Percentiles rank a stretch among this genome's conserved stretches.
phyloP scores from a whole-genome alignment of 106 monocot species.

The Acanthochlamys bracteata region DNA sequence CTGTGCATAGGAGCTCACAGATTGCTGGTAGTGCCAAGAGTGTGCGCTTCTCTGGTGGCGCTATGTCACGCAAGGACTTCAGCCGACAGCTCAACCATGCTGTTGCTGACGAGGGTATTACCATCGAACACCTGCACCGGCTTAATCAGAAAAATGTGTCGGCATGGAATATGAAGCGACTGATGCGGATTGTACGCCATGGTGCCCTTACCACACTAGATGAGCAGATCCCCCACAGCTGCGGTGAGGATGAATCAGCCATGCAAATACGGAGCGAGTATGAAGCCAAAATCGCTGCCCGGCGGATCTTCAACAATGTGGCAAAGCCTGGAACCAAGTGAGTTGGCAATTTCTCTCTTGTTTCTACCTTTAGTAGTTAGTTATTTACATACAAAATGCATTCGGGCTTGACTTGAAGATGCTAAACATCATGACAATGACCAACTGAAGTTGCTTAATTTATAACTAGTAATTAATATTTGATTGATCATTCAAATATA shows the following conservation, averaged over 20 bases:
- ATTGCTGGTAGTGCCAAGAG: constrained; percentile 21
- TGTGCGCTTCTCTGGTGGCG: constrained; percentile 13
- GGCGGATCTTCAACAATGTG: constrained; percentile 39
- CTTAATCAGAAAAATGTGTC: constrained; percentile 20
- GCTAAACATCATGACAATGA: no score
- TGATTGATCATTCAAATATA: no score
- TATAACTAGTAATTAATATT: no score
- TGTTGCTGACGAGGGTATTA: constrained; percentile 14
- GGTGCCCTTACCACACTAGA: constrained; percentile 29
- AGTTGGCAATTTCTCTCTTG: no score
- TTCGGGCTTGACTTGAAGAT: constrained; percentile 1
- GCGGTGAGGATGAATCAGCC: constrained; percentile 22
- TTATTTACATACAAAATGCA: not conserved
- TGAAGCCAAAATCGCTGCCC: constrained; percentile 33
- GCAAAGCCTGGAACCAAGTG: constrained; percentile 31
- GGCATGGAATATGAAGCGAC: constrained; percentile 6
- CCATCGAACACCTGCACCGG: constrained; percentile 27
- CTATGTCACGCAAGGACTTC: constrained; percentile 4
- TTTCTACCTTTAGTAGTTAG: not conserved
- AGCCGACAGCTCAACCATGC: constrained; percentile 1
- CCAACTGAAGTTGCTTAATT: no score
- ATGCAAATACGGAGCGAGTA: constrained; percentile 30
- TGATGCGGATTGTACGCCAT: constrained; percentile 6
- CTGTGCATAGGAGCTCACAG: constrained; percentile 14
- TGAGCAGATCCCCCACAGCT: constrained; percentile 18